phyloP scores from a whole-genome alignment of 1,284 basidiomycete species.

The Tilletiaria anomala region DNA sequence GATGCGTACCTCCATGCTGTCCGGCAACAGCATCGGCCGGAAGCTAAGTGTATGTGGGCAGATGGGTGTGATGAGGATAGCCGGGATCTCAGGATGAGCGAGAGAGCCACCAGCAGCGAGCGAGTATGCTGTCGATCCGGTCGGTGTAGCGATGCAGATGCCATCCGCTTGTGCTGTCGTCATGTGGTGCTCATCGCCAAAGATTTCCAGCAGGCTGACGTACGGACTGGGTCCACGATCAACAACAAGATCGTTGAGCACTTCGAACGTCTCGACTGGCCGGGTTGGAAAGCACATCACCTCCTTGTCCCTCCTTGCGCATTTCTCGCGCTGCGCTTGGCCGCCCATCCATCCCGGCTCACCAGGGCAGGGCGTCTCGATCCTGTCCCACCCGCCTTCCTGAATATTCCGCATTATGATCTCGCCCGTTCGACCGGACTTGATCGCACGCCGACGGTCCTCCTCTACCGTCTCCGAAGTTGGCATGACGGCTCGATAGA shows the following conservation, averaged over 20 bases:
- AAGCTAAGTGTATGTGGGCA: constrained; percentile 98
- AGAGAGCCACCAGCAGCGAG: constrained; percentile 94
- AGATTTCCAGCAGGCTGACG: constrained; percentile 86
- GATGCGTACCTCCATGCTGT: constrained; percentile 94
- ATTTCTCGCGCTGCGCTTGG: constrained; percentile 36
- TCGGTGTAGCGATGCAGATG: constrained; percentile 86
- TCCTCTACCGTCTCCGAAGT: neutral
- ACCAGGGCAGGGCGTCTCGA: constrained; percentile 34
- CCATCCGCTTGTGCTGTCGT: constrained; percentile 99
- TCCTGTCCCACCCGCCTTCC: constrained; percentile 30
- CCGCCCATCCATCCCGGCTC: constrained; percentile 16
- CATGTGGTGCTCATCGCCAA: constrained; percentile 97
- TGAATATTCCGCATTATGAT: constrained; percentile 33
- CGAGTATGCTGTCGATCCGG: constrained; percentile 88
- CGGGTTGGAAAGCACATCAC: constrained; percentile 95
- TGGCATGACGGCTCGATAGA: constrained; percentile 50
- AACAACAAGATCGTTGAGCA: constrained; percentile 93
- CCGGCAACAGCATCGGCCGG: constrained; percentile 86
- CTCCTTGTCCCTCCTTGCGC: constrained; percentile 66
- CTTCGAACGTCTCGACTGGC: constrained; percentile 91
- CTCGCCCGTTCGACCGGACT: constrained; percentile 30
- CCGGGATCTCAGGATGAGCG: constrained; percentile 93
- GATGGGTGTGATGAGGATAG: constrained; percentile 89
- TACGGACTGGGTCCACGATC: constrained; percentile 96
- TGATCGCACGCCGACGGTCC: constrained; percentile 21